Evolutionary conservation across 2,329 filamentous ascomycete genomes (phyloP).

Genomic region (Fusarium algeriense): DNA sequence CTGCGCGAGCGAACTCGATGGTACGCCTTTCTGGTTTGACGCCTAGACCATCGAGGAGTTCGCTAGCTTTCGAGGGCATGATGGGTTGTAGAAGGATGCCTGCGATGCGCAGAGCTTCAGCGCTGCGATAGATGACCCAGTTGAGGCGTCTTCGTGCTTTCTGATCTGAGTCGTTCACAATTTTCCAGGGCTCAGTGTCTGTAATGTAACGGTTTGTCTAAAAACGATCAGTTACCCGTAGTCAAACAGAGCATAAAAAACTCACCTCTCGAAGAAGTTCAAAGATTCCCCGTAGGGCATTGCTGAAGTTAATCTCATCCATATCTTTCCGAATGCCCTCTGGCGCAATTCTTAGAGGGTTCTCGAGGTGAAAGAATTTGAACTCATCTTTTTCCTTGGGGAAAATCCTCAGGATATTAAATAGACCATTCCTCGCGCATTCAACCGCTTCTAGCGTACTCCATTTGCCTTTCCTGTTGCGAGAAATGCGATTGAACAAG

Average conservation of each 20-base stretch:
- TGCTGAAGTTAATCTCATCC: constrained; percentile 72
- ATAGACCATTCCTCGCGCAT: constrained; percentile 44
- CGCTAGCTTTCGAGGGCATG: constrained; percentile 82
- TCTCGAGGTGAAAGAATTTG: constrained; percentile 47
- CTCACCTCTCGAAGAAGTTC: constrained; percentile 69
- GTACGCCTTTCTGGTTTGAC: constrained; percentile 73
- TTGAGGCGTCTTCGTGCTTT: constrained; percentile 60
- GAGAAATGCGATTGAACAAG: constrained; percentile 76
- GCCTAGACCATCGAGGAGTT: constrained; percentile 81
- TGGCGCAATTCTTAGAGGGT: constrained; percentile 43
- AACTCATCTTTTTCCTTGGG: neutral
- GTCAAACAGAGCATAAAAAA: neutral
- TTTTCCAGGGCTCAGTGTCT: constrained; percentile 75
- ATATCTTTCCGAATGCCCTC: constrained; percentile 65
- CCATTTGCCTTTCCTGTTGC: constrained; percentile 71
- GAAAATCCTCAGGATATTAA: constrained; percentile 27
- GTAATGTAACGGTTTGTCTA: constrained; percentile 65
- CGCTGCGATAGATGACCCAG: constrained; percentile 74
- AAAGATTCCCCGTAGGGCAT: constrained; percentile 75
- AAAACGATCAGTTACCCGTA: constrained; percentile 18
- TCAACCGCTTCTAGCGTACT: constrained; percentile 70
- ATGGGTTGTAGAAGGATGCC: constrained; percentile 91
- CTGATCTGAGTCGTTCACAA: constrained; percentile 55
- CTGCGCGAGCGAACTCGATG: constrained; percentile 71
- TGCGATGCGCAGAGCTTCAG: constrained; percentile 81